Evolutionary conservation across 2,329 filamentous ascomycete species (phyloP), one percentile per base, ranked within the genome.

Genomic region (Ophiostoma himal-ulmi): DNA sequence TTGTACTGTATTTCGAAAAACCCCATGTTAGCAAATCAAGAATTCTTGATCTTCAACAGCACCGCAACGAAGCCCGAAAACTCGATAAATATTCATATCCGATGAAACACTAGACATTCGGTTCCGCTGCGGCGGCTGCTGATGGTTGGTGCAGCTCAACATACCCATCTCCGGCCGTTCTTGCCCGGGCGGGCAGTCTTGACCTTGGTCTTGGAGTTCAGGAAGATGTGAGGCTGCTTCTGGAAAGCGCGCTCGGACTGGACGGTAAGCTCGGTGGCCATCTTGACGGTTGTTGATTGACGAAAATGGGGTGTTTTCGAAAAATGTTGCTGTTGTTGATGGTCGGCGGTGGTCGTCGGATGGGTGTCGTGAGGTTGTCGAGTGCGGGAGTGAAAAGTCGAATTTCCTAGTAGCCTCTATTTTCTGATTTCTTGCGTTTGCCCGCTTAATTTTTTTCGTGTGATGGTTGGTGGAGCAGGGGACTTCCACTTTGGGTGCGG

Each of bases 171-270:
- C 85, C 92, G 91, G 79, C 92, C 93, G 83, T 89, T 91, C 90
- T 96, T 96, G 83, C 93, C 93, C 79, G 91, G 91, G 83, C 90
- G 90, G 83, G 86, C 86, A 82, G 91, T 92, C 85, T 91, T 90
- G 82, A 89, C 85, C 88, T 93, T 93, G 83, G 87, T 86, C 91
- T 99, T 99, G 82, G 91, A 88, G 91, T 98, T 97, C 81, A 92
- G 89, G 92, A 98, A 99, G 89, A 99, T 97, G 86, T 99, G 95
- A 84, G 95, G 95, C 89, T 99, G 94, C 91, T 99, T 99, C 86
- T 98, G 95, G 92, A 92, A 99, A 89, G 95, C 95, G 88, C 95
- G 94, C 91, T 99, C 95, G 83, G 93, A 96, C 91, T 99, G 95
- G 85, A 99, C 95, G 84, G 93, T 96, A 87, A 97, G 89, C 88